Conservation (phyloP, 2,329 filamentous ascomycete species). For the Orbilia ellipsospora region DNA sequence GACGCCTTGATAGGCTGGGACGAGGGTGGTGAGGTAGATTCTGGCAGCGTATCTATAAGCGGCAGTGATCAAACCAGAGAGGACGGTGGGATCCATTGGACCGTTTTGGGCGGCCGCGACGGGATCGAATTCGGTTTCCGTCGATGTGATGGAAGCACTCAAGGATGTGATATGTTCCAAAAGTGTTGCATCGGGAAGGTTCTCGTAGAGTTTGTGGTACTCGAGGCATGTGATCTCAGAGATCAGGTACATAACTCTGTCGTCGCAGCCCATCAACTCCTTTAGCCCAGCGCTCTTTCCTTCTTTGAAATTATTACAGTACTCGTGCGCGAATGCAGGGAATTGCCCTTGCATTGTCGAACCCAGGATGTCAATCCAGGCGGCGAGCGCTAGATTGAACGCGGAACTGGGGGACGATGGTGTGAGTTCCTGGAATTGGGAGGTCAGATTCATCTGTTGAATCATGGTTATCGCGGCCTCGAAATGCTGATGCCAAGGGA, state of each 20-base stretch:
- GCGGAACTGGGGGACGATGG: constrained; percentile 65
- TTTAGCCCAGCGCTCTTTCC: constrained; percentile 77
- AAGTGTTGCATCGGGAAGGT: constrained; percentile 81
- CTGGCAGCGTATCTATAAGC: constrained; percentile 92
- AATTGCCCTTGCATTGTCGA: constrained; percentile 89
- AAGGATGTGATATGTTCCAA: constrained; percentile 91
- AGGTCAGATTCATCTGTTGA: constrained; percentile 82
- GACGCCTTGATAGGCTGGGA: constrained; percentile 71
- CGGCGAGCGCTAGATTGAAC: constrained; percentile 93
- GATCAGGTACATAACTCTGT: constrained; percentile 96
- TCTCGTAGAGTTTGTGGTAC: constrained; percentile 81
- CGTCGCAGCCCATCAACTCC: constrained; percentile 97
- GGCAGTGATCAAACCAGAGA: constrained; percentile 87
- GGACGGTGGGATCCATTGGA: constrained; percentile 80
- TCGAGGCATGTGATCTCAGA: constrained; percentile 97
- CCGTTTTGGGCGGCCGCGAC: constrained; percentile 70
- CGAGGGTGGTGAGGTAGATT: constrained; percentile 95
- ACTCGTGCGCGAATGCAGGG: constrained; percentile 91
- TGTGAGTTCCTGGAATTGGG: constrained; percentile 70
- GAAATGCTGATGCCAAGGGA: constrained; percentile 97
- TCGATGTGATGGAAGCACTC: constrained; percentile 84
- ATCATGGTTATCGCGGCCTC: constrained; percentile 88
- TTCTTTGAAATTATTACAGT: constrained; percentile 87
- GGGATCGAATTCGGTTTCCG: constrained; percentile 72
- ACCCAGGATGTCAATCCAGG: constrained; percentile 97